Evolutionary conservation across 805 yeast genomes (phyloP), one percentile per base, ranked within the genome.

Genomic region (Scheffersomyces spartinae): DNA sequence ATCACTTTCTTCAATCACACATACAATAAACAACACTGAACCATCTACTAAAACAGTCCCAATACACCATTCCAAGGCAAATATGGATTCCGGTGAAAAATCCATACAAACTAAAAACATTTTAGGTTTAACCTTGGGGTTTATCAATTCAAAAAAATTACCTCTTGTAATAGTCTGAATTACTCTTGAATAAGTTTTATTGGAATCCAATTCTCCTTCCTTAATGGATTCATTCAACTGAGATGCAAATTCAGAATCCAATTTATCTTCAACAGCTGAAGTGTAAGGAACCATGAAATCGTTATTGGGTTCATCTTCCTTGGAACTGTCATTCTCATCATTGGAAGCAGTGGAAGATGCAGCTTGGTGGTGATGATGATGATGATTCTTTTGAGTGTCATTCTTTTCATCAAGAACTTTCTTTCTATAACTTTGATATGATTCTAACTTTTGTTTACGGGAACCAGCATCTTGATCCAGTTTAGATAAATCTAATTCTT

Each of bases 11-110:
- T 68, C 75, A 29, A 65, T 61, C 8, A 70, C 76, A 36, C 70
- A 68, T 14, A 83, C 71, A 12, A 83, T 69, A 45, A 80, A 82
- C 28, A 85, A 51, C 1, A 85, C 83, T 27, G 84, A 79, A 0
- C 91, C 91, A 42, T 82, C 85, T 13, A 75, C 78, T 24, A 85
- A 61, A 1, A 84, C 77, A 0, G 94, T 71, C 2, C 96, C 96
- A 38, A 86, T 62, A 21, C 85, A 71, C 80, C 95, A 85, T 41
- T 83, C 91, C 13, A 86, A 59, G 0, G 95, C 91, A 48, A 79
- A 80, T 19, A 65, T 62, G 2, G 94, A 76, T 45, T 84, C 95
- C 1, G 83, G 79, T 3, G 88, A 74, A 34, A 79, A 66, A 46
- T 86, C 95, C 57, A 79, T 69, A 42, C 91, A 83, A 12, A 84